Base-by-base conservation (phyloP, 179 eudicot genomes). In the Beta corolliflora region DNA sequence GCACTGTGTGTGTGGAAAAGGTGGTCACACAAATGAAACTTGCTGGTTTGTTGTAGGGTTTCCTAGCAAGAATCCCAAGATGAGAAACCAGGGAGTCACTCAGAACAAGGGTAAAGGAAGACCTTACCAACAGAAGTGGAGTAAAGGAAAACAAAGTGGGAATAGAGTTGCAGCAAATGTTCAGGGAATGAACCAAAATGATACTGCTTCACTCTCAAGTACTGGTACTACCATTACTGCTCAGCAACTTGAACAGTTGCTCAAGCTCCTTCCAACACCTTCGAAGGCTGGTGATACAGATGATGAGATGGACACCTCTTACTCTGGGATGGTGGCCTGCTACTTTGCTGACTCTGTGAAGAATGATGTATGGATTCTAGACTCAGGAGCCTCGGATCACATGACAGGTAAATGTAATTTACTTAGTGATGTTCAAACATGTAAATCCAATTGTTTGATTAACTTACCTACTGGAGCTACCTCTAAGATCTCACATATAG, bases 391-490 rank as follows among this genome's bases (percentile, higher is more conserved):
- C 0, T 14, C 53, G 5, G 21, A 70, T 11, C 73, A 70, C 23
- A 70, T 45, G 23, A 41, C 73, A 5, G 53, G 53, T 0, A 18
- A 44, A 7, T 3, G 14, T 4, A 2, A 4, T 0, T 1, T 9
- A 0, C 14, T 65, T 5, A 21, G 9, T 3, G 14, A 2, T 3
- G 7, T 6, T 14, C 1, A 7, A 7, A 5, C 18, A 5, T 5
- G n/a, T 3, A 16, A 60, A 60, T 5, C 0, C 0, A 16, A 59
- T 0, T 3, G 0, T 19, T 0, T 14, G 7, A 14, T 59, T 0
- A 59, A 59, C 9, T 4, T 59, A 0, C 64, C 64, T 14, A 59
- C 64, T 16, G 64, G 64, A 0, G 64, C 15, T 1, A 59, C 64
- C 0, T 59, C 64, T 16, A 15, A 1, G 6, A 59, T 59, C 23